Evolutionary conservation across 1,284 basidiomycete species (phyloP).

Genomic region (Sporisorium scitamineum): DNA sequence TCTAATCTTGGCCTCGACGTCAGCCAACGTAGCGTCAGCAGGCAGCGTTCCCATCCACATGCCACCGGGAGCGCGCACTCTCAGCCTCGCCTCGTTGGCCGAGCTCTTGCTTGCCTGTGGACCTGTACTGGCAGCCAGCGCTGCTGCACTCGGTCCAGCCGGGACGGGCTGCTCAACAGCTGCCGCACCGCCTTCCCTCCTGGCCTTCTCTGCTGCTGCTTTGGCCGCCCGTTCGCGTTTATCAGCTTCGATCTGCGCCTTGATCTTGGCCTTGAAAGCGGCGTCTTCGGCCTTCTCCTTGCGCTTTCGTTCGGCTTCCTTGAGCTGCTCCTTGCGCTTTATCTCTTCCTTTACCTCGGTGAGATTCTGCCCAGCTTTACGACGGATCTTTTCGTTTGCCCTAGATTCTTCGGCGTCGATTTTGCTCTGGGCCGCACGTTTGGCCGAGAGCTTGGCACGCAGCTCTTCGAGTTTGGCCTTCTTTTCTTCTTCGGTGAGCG

Average conservation of each 20-base stretch:
- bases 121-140: conserved; percentile 37
- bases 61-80: conserved; percentile 61
- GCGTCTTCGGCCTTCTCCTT: conserved; percentile 63
- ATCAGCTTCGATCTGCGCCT: conserved; percentile 67
- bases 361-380: conserved; percentile 67
- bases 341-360: conserved; percentile 61
- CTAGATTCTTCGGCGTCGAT: conserved; percentile 58
- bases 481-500: conserved; percentile 95
- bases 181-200: conserved; percentile 48
- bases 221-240: conserved; percentile 65
- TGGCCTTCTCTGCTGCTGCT: conserved; percentile 64
- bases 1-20: conserved; percentile 54
- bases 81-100: conserved; percentile 60
- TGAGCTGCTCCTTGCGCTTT: conserved; percentile 65
- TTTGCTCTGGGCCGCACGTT: conserved; percentile 60
- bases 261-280: conserved; percentile 63
- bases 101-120: conserved; percentile 41
- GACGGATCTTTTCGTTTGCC: conserved; percentile 67
- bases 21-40: conserved; percentile 55
- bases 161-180: conserved; percentile 14
- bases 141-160: conserved; percentile 38
- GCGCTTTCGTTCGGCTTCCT: conserved; percentile 64
- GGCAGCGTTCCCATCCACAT: conserved; percentile 63
- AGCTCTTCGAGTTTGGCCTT: conserved; percentile 81
- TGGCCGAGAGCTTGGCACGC: conserved; percentile 59